Base-by-base conservation (phyloP, 805 yeast genomes). In the Kluyveromyces aestuarii region DNA sequence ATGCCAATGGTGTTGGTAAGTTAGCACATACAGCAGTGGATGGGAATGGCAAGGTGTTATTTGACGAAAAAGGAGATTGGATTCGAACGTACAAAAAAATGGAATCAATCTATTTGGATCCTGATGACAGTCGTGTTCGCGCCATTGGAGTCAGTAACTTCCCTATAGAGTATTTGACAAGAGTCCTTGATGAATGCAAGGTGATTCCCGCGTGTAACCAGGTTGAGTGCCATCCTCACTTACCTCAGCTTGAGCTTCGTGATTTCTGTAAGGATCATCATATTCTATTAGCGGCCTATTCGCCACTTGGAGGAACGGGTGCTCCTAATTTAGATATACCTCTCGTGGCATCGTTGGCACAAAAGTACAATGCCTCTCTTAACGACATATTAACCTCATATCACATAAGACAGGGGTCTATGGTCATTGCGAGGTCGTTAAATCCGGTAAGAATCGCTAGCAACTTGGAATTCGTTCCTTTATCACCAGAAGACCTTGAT, bases 161-260 rank as follows among this genome's bases (percentile, higher is more conserved):
- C 58, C 66, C 73, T 6, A 60, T 66, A 37, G 64, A 59, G 30
- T 65, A 68, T 45, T 51, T 77, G 39, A 62, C 74, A 46, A 66
- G 70, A 37, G 58, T 76, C 18, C 54, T 77, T 14, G 62, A 66
- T 21, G 72, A 69, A 47, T 71, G 76, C 14, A 72, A 64, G 45
- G 74, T 72, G 30, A 73, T 70, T 40, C 86, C 86, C 5, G 77
- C 73, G 2, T 69, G 72, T 17, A 72, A 79, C 54, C 86, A 81
- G 64, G 68, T 81, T 37, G 96, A 88, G 68, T 67, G 79, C 40
- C 95, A 88, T 64, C 89, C 90, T 37, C 77, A 74, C 53, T 69
- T 84, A 55, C 86, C 87, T 35, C 90, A 84, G 62, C 63, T 66
- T 18, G 78, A 78, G 48, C 66, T 87, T 50, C 63, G 74, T 47